phyloP scores from a whole-genome alignment of 176 grass and related monocot genomes.

The Eleusine coracana region DNA sequence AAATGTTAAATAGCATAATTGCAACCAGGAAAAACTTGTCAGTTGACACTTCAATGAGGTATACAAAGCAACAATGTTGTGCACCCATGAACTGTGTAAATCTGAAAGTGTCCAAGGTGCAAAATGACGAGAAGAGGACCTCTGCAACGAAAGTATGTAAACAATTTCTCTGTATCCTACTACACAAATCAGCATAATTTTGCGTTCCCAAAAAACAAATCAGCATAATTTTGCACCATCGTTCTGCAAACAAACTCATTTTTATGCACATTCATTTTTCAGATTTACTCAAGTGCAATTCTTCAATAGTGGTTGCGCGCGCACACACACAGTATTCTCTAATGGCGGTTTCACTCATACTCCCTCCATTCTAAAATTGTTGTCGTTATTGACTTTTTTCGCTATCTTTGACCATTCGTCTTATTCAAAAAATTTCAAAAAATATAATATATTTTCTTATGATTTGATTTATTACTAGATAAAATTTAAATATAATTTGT shows the following conservation, averaged over 20 bases:
- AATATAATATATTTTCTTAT: no score
- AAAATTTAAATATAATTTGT: no score
- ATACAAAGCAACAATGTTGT: neutral
- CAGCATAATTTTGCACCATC: neutral
- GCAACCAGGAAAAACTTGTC: constrained; percentile 1
- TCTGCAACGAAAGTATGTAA: neutral
- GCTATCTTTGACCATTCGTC: no score
- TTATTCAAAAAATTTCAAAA: no score
- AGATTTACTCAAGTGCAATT: neutral
- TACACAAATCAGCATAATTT: neutral
- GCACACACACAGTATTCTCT: neutral
- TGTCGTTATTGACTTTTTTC: no score
- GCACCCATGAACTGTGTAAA: neutral
- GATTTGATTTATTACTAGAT: no score
- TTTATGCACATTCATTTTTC: neutral
- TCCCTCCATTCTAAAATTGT: no score
- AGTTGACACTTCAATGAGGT: constrained; percentile 8
- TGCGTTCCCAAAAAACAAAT: no score
- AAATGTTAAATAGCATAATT: constrained; percentile 5
- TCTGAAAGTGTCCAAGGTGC: neutral
- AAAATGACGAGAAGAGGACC: neutral
- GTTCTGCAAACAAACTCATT: neutral
- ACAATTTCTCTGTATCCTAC: neutral
- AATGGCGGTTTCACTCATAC: no score
- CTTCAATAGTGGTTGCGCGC: neutral